Evolutionary conservation across 495 filamentous ascomycete species (phyloP).

Genomic region (Xylaria scruposa): DNA sequence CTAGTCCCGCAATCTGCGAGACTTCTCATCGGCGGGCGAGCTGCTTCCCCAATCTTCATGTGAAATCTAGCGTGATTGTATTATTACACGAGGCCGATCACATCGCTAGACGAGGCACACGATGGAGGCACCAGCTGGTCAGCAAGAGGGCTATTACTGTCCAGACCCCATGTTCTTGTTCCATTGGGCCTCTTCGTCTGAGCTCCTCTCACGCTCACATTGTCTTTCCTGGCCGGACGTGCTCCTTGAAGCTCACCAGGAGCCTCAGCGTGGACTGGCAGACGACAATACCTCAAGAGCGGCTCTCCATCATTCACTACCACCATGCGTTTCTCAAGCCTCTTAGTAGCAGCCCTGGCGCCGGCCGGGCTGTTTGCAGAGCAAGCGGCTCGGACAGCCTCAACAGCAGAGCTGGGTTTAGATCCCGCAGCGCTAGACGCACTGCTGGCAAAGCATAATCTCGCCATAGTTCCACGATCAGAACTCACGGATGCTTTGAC

Average conservation of each 20-base stretch:
- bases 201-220: conserved; percentile 1
- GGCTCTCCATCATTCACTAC: conserved; percentile 16
- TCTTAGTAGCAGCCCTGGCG: conserved; percentile 37
- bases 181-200: not conserved
- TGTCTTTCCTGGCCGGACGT: conserved; percentile 7
- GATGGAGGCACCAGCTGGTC: conserved; percentile 19
- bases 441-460: conserved; percentile 42
- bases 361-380: conserved; percentile 37
- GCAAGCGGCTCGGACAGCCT: conserved; percentile 29
- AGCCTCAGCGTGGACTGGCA: conserved; percentile 36
- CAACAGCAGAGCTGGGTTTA: conserved; percentile 32
- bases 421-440: conserved; percentile 35
- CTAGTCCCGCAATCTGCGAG: conserved; percentile 19
- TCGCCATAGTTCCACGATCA: conserved; percentile 45
- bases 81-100: conserved; percentile 17
- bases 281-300: conserved; percentile 30
- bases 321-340: conserved; percentile 40
- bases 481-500: conserved; percentile 47
- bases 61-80: conserved; percentile 13
- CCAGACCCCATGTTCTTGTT: not conserved
- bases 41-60: conserved; percentile 16
- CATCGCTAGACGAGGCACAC: conserved; percentile 12
- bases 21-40: conserved; percentile 1
- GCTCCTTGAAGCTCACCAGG: conserved; percentile 33
- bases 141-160: conserved; percentile 6